These are phyloP conservation scores for Leishmania aethiopica DNA, from an alignment of 208 protist species.

Conservation along the genomic window DNA sequence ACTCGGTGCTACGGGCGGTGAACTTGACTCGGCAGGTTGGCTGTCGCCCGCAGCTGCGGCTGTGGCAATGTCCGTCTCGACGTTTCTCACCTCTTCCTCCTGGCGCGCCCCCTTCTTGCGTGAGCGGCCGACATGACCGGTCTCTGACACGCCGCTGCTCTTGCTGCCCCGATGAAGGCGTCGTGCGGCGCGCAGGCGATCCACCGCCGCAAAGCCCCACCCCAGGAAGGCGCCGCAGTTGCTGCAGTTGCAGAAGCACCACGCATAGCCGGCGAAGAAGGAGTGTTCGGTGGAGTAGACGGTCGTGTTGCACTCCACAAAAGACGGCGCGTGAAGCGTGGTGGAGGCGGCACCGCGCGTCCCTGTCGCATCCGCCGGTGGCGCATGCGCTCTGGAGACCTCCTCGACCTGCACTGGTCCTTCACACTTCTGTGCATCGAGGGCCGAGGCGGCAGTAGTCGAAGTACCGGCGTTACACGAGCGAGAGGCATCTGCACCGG, in stretches of 20 bases:
- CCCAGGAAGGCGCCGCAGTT: constrained; percentile 75
- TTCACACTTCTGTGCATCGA: background rate
- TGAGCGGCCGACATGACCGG: background rate
- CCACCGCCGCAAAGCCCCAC: constrained; percentile 65
- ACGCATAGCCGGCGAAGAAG: constrained; percentile 81
- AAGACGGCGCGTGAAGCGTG: constrained; percentile 4
- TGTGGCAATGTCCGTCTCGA: background rate
- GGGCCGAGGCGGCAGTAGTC: background rate
- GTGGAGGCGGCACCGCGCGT: background rate
- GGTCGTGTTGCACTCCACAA: constrained; percentile 29
- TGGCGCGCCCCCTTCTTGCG: background rate
- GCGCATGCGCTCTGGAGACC: background rate
- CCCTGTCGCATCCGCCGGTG: background rate
- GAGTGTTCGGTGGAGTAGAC: constrained; percentile 71
- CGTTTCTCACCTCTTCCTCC: background rate
- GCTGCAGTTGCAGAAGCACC: constrained; percentile 58
- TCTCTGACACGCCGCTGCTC: background rate
- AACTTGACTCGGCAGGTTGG: background rate
- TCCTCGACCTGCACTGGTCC: background rate
- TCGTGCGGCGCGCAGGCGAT: constrained; percentile 15
- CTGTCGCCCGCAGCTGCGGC: background rate
- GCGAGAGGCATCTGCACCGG: background rate
- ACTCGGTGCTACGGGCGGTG: background rate
- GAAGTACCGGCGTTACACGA: background rate
- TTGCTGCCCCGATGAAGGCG: background rate